Conservation (phyloP, 768 basidiomycete genomes). For the Lentinus tigrinus region DNA sequence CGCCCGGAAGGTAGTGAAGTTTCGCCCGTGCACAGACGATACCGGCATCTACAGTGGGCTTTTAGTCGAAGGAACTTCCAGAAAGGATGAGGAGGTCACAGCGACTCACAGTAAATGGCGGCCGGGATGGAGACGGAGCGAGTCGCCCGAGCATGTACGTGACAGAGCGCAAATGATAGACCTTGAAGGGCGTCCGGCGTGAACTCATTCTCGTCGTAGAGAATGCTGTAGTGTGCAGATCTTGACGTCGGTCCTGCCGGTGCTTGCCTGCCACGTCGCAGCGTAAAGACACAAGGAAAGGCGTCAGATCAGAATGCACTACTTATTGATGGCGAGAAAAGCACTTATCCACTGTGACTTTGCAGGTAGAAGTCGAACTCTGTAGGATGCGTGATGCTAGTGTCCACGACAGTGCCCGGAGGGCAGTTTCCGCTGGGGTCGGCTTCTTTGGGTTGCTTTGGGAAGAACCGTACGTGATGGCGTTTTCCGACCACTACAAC, state of each 20-base stretch:
- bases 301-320: constrained; percentile 9
- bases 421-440: constrained; percentile 73
- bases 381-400: constrained; percentile 63
- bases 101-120: constrained; percentile 69
- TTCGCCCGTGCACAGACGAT: constrained; percentile 76
- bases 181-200: constrained; percentile 69
- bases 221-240: constrained; percentile 57
- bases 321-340: neutral
- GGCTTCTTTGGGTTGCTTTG: constrained; percentile 38
- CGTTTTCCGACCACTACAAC: constrained; percentile 80
- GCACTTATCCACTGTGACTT: constrained; percentile 61
- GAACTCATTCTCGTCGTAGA: constrained; percentile 59
- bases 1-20: constrained; percentile 75
- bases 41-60: constrained; percentile 70
- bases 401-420: constrained; percentile 78
- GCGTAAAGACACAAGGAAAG: constrained; percentile 15
- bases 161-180: constrained; percentile 72
- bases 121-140: constrained; percentile 83
- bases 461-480: constrained; percentile 69
- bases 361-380: constrained; percentile 80
- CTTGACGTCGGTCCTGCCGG: constrained; percentile 47
- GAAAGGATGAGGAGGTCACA: neutral
- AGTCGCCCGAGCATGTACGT: constrained; percentile 78
- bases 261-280: constrained; percentile 45
- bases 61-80: neutral